Evolutionary conservation across 2,329 filamentous ascomycete genomes (phyloP).

Genomic region (Paecilomyces formosus): DNA sequence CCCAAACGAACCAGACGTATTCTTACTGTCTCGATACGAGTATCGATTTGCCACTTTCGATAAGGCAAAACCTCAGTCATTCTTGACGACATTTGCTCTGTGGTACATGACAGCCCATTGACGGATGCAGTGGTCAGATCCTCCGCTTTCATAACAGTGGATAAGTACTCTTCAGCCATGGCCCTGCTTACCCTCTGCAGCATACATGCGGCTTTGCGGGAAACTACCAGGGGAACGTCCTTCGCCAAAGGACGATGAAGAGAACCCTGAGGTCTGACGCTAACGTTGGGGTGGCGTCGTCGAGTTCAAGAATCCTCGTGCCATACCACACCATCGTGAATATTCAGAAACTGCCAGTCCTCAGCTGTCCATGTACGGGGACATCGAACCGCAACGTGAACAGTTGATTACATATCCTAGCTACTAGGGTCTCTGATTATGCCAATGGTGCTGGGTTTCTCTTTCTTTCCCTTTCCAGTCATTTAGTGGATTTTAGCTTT

Average conservation of each 20-base stretch:
- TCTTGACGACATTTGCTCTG: background rate
- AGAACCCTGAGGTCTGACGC: background rate
- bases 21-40: background rate
- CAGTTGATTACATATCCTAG: background rate
- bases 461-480: slow-evolving; percentile 14
- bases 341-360: background rate
- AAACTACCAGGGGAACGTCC: background rate
- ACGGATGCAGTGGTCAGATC: background rate
- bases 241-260: background rate
- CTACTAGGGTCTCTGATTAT: background rate
- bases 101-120: background rate
- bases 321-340: background rate
- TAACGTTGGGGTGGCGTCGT: background rate
- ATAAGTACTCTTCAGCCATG: background rate
- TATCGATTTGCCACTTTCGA: slow-evolving; percentile 6
- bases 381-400: background rate
- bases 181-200: background rate
- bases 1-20: background rate
- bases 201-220: background rate
- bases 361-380: background rate
- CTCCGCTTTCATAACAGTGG: background rate
- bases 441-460: slow-evolving; percentile 11
- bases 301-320: background rate
- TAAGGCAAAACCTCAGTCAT: background rate
- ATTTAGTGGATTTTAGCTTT: background rate